Conservation (phyloP, 108 stramenopile species). For the Parietichytrium sp. region DNA sequence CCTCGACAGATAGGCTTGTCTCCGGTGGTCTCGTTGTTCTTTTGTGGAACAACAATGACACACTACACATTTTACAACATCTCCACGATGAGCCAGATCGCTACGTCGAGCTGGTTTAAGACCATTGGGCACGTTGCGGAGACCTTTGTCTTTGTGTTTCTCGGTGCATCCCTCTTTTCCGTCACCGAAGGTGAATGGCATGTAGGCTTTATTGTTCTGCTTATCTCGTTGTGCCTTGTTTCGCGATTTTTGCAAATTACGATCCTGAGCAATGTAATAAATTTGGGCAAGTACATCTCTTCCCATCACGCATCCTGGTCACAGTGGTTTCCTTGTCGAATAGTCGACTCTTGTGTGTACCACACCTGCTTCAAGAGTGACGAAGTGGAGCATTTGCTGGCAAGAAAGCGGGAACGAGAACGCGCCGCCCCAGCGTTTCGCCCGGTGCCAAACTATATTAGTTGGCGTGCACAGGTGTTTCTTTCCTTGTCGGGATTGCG, state of each 20-base stretch:
- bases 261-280: neutral
- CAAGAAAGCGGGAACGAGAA: too few species aligned
- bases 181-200: slow-evolving; percentile 4
- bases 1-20: slow-evolving; percentile 79
- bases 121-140: slow-evolving; percentile 80
- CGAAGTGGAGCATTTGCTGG: too few species aligned
- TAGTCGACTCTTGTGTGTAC: too few species aligned
- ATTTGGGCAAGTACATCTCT: neutral
- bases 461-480: neutral
- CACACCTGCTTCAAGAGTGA: too few species aligned
- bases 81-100: slow-evolving; percentile 74
- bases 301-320: too few species aligned
- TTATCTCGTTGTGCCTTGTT: neutral
- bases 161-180: neutral
- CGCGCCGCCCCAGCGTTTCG: too few species aligned
- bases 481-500: slow-evolving; percentile 16
- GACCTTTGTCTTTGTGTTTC: slow-evolving; percentile 81
- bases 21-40: slow-evolving; percentile 91
- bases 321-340: too few species aligned
- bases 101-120: slow-evolving; percentile 87
- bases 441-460: too few species aligned
- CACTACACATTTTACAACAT: slow-evolving; percentile 94
- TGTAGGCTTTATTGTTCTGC: neutral
- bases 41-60: slow-evolving; percentile 79
- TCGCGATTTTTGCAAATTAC: slow-evolving; percentile 34